phyloP scores from a whole-genome alignment of 495 filamentous ascomycete species.

The Stereocaulon alpinum region DNA sequence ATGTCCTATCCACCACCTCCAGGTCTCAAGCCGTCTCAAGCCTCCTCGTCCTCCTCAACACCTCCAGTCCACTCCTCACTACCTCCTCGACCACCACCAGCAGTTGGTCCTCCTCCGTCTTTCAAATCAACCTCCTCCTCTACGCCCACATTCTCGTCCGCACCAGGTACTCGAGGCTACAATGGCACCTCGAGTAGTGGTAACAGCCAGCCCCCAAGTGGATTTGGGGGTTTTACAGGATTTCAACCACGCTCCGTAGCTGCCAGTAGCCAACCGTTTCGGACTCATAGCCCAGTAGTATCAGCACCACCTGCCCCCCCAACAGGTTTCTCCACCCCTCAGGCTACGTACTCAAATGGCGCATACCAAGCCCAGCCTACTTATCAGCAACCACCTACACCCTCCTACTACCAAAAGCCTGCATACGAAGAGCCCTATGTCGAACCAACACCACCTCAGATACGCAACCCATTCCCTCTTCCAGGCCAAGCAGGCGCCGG shows the following conservation, averaged over 20 bases:
- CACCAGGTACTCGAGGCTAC: slow-evolving; percentile 27
- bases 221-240: slow-evolving; percentile 39
- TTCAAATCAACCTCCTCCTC: slow-evolving; percentile 51
- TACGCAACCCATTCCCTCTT: slow-evolving; percentile 76
- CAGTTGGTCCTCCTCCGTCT: slow-evolving; percentile 43
- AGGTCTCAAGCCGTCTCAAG: slow-evolving; percentile 51
- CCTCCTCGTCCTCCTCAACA: slow-evolving; percentile 23
- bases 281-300: slow-evolving; percentile 34
- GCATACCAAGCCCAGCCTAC: slow-evolving; percentile 37
- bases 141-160: slow-evolving; percentile 30
- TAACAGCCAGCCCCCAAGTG: slow-evolving; percentile 23
- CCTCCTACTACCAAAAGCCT: slow-evolving; percentile 41
- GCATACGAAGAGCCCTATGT: slow-evolving; percentile 45
- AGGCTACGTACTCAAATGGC: slow-evolving; percentile 31
- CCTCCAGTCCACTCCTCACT: slow-evolving; percentile 57
- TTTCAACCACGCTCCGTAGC: slow-evolving; percentile 59
- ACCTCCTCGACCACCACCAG: slow-evolving; percentile 71
- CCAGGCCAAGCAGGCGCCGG: slow-evolving; percentile 36
- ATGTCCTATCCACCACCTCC: slow-evolving; percentile 92
- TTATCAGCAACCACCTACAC: slow-evolving; percentile 31
- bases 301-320: slow-evolving; percentile 35
- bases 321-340: slow-evolving; percentile 33
- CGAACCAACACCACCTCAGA: slow-evolving; percentile 55
- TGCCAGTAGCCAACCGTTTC: slow-evolving; percentile 30
- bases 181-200: slow-evolving; percentile 28